Conservation (phyloP, 208 protist species). For the Acanthamoeba castellanii region DNA sequence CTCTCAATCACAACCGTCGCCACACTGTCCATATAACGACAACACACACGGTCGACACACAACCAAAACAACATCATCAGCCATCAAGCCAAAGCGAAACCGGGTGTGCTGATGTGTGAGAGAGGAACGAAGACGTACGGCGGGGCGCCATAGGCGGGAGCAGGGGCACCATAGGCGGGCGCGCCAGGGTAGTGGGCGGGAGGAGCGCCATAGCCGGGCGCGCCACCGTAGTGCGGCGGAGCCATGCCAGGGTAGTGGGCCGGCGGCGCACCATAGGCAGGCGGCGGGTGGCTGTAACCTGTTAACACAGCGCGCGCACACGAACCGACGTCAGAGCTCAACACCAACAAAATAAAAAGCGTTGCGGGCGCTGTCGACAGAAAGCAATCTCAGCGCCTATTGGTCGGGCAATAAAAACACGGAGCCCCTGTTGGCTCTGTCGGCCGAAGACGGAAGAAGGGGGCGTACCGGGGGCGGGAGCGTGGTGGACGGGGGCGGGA, state of each 20-base stretch:
- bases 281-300: not conserved
- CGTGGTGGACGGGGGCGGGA: not conserved
- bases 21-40: not conserved
- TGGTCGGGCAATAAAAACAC: not conserved
- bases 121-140: not conserved
- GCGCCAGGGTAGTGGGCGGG: not conserved
- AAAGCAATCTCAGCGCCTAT: not conserved
- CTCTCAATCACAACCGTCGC: constrained; percentile 51
- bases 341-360: no score
- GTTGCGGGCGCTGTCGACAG: no score
- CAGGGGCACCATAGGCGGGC: not conserved
- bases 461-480: not conserved
- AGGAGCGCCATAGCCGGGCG: not conserved
- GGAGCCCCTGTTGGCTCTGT: not conserved
- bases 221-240: not conserved
- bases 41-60: no score
- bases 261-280: not conserved
- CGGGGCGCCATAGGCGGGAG: not conserved
- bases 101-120: not conserved
- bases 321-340: no score
- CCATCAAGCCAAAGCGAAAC: not conserved
- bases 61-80: not conserved
- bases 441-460: not conserved
- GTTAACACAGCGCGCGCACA: no score
- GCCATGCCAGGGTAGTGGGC: not conserved